Evolutionary conservation across 2,329 filamentous ascomycete species (phyloP).

Genomic region (Chaetothyriales sp.): DNA sequence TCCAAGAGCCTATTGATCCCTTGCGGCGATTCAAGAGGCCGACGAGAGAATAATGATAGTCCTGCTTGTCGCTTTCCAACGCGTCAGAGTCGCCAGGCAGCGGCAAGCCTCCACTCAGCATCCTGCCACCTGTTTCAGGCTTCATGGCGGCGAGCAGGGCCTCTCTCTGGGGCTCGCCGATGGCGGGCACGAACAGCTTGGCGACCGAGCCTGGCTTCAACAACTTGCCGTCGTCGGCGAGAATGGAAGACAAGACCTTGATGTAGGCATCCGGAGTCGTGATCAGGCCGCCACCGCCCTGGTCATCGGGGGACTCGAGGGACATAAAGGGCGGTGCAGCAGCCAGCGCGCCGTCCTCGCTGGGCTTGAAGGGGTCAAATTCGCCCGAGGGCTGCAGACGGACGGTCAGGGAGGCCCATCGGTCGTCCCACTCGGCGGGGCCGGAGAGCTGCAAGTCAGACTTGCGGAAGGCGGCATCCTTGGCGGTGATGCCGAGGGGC

Average conservation of each 20-base stretch:
- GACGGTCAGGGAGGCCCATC: background rate
- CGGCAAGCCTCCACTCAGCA: background rate
- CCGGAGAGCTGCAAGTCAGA: background rate
- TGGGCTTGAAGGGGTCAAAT: conserved; percentile 28
- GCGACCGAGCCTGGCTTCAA: conserved; percentile 17
- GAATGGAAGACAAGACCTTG: conserved; percentile 20
- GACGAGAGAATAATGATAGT: conserved; percentile 3
- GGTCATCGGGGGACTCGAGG: conserved; percentile 24
- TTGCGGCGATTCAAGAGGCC: conserved; percentile 3
- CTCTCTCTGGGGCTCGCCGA: background rate
- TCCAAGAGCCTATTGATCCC: conserved; percentile 9
- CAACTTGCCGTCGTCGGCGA: conserved; percentile 21
- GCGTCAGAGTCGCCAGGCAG: background rate
- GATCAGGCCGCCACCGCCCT: conserved; percentile 33
- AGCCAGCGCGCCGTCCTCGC: conserved; percentile 24
- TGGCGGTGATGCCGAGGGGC: conserved; percentile 29
- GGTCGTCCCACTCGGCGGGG: background rate
- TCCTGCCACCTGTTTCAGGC: background rate
- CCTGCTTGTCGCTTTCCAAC: background rate
- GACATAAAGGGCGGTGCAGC: conserved; percentile 25
- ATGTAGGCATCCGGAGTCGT: conserved; percentile 19
- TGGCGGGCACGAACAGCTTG: conserved; percentile 10
- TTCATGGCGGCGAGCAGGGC: background rate
- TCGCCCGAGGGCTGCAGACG: background rate
- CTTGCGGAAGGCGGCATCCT: conserved; percentile 2